Conservation (phyloP, 768 basidiomycete species). For the Russula olivacea region DNA sequence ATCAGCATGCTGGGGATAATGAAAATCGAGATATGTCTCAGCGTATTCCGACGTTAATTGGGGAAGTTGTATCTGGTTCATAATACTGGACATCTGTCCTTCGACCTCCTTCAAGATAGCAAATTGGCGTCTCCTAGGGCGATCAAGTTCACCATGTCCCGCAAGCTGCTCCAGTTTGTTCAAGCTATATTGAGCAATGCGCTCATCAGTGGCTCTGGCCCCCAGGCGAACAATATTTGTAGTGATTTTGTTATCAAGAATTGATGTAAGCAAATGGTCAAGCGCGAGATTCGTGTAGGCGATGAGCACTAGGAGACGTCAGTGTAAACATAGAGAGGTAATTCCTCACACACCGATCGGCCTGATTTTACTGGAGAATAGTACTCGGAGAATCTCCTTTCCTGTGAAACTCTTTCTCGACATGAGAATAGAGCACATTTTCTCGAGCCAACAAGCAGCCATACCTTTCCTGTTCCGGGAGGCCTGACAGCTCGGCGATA, state of each 20-base stretch:
- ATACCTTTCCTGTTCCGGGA: conserved; percentile 73
- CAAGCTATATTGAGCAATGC: conserved; percentile 55
- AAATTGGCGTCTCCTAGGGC: conserved; percentile 33
- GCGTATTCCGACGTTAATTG: conserved; percentile 31
- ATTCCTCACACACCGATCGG: conserved; percentile 39
- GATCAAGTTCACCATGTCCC: conserved; percentile 39
- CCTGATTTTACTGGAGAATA: conserved; percentile 46
- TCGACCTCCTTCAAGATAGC: conserved; percentile 41
- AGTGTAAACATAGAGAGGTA: background rate
- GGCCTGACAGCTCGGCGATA: conserved; percentile 39
- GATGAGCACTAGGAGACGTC: conserved; percentile 36
- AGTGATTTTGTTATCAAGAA: conserved; percentile 62
- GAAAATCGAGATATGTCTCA: conserved; percentile 37
- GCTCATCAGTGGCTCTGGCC: conserved; percentile 53
- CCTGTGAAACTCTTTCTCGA: conserved; percentile 54
- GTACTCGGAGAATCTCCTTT: conserved; percentile 59
- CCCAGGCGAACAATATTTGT: conserved; percentile 62
- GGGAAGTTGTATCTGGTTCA: conserved; percentile 33
- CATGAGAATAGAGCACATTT: background rate
- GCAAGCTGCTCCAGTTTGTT: conserved; percentile 49
- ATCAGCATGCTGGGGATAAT: conserved; percentile 46
- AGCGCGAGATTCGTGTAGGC: conserved; percentile 78
- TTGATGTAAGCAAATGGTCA: conserved; percentile 61
- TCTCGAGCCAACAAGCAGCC: background rate
- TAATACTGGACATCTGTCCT: conserved; percentile 41